A percentile compares a stretch with the other conserved stretches of the same genome.
phyloP scores from a whole-genome alignment of 805 yeast genomes.

The Saturnispora silvae region DNA sequence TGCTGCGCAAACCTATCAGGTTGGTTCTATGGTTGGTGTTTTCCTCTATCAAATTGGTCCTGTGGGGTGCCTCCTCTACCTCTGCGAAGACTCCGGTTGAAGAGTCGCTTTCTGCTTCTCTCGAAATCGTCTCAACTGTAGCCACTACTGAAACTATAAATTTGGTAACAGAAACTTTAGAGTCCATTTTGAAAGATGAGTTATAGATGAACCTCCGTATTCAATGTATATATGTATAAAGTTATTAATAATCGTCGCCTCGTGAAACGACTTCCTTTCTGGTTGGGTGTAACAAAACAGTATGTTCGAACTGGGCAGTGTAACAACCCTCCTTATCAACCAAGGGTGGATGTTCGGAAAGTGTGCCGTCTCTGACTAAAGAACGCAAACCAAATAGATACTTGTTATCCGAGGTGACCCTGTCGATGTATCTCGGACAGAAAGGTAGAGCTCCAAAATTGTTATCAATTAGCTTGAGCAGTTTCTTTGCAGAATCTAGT shows the following conservation, averaged over 20 bases:
- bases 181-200: slow-evolving; percentile 8
- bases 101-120: background rate
- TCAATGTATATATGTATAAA: background rate
- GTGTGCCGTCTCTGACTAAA: slow-evolving; percentile 76
- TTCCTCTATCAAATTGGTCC: slow-evolving; percentile 8
- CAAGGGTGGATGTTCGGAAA: slow-evolving; percentile 90
- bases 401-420: slow-evolving; percentile 75
- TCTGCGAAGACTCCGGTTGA: background rate
- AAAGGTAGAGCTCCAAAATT: slow-evolving; percentile 93
- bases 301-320: slow-evolving; percentile 96
- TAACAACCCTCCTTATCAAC: slow-evolving; percentile 74
- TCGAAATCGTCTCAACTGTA: background rate
- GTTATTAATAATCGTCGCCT: slow-evolving; percentile 75
- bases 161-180: background rate
- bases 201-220: slow-evolving; percentile 1
- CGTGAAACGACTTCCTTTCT: slow-evolving; percentile 89
- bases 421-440: slow-evolving; percentile 90
- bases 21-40: slow-evolving; percentile 37
- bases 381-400: slow-evolving; percentile 79
- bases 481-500: slow-evolving; percentile 55
- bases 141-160: background rate
- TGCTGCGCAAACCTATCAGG: slow-evolving; percentile 34
- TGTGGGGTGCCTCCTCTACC: slow-evolving; percentile 6
- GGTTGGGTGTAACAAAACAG: slow-evolving; percentile 80
- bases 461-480: slow-evolving; percentile 59